Base-by-base conservation (phyloP, 257 asterid species). In the Nyctanthes arbortristis region DNA sequence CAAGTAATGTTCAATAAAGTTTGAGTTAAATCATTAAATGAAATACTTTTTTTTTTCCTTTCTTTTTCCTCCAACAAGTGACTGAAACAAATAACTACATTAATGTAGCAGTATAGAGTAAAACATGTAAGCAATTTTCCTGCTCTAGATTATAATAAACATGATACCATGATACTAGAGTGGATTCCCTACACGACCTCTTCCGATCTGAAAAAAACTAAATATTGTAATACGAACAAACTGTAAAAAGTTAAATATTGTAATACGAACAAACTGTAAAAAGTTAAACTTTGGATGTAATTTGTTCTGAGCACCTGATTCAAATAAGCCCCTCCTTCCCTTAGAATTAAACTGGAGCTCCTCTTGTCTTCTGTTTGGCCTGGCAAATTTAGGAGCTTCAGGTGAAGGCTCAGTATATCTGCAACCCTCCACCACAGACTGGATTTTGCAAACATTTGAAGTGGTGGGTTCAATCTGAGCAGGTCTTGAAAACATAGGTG, bases 401-500 rank as follows among this genome's bases (percentile, higher is more conserved):
- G 80, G 71, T 35, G 66, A 40, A 32, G 73, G 72, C 52, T 71
- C 78, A 32, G 71, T 39, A 52, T 52, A 73, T 43, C 64, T 74
- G 79, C 68, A 62, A 73, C 77, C 68, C 57, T 76, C 80, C 74
- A 70, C 69, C 58, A 40, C 61, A 57, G 77, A 25, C 8, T 75
- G 81, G 34, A n/a, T 20, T 65, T 75, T 74, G 67, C 57, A 32
- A 72, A 61, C 63, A n/a, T 60, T 60, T 32, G 79, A 68, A 49
- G 72, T 9, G 16, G 66, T 58, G 12, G 74, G 79, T 43, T 72
- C 73, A 31, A 43, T 55, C 63, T 9, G 39, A 65, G 85, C 63
- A 61, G 89, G 92, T 78, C 82, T 82, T 59, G 97, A 78, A 81
- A 84, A 85, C 70, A 76, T 37, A n/a, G 95, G 97, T 2, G 79